phyloP scores from a whole-genome alignment of 148 eudicot species.

The Salicornia ramosissima region DNA sequence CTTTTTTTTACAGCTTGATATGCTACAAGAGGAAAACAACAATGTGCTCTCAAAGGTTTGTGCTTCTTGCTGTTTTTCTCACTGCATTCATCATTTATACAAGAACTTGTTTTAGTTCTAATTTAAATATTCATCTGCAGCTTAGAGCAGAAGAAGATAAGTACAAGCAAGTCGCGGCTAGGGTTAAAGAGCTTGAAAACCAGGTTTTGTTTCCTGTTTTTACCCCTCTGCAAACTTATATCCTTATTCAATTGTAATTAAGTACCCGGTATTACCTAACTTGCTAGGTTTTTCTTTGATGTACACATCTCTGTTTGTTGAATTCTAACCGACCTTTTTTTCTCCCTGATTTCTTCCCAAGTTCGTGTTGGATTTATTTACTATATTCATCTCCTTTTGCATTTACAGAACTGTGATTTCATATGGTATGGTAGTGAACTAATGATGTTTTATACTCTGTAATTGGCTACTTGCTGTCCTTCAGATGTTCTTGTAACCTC shows the following conservation, averaged over 20 bases:
- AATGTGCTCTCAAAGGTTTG: slow-evolving; percentile 57
- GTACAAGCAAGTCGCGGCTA: slow-evolving; percentile 66
- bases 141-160: slow-evolving; percentile 68
- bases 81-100: neutral
- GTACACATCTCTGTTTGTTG: neutral
- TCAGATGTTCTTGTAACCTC: too few relatives aligned
- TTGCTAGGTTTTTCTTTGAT: neutral
- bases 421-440: too few relatives aligned
- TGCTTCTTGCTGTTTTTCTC: slow-evolving; percentile 8
- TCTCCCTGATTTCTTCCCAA: neutral
- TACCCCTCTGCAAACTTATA: neutral
- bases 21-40: slow-evolving; percentile 83
- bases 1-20: slow-evolving; percentile 60
- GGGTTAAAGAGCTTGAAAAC: slow-evolving; percentile 85
- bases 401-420: too few relatives aligned
- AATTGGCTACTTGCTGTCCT: too few relatives aligned
- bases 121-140: slow-evolving; percentile 36
- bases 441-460: too few relatives aligned
- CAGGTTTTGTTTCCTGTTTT: slow-evolving; percentile 44
- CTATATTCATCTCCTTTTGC: neutral
- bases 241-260: neutral
- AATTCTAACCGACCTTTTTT: too few relatives aligned
- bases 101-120: slow-evolving; percentile 1
- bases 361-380: neutral
- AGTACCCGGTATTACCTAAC: neutral